Base-by-base conservation (phyloP, 2,329 filamentous ascomycete genomes). In the Mycosphaerella arachidis region DNA sequence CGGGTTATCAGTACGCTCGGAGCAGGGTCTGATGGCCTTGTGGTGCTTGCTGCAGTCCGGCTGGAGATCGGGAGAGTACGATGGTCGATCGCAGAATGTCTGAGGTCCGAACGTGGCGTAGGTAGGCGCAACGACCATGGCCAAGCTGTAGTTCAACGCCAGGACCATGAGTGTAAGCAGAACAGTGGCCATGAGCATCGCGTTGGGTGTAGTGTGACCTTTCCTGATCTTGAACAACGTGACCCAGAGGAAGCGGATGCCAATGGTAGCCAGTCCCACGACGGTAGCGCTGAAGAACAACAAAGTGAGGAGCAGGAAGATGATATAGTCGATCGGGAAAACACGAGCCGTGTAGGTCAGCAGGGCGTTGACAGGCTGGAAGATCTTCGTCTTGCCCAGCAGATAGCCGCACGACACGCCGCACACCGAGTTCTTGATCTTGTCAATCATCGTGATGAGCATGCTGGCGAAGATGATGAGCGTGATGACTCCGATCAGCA, bases 231-330 rank as follows among this genome's bases (percentile, higher is more conserved):
- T 87, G 82, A 97, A 97, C 70, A 99, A 86, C 60, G 85, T 88
- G 68, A 99, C 82, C 94, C 94, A 99, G 55, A 99, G 84, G 81
- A 99, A 96, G 66, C 94, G 90, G 69, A 99, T 96, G 50, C 94
- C 94, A 59, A 97, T 84, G 1, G 86, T 84, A 3, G 92, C 90
- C 56, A 97, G 86, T 16, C 94, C 94, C 1, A 91, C 85, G 55
- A 99, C 87, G 9, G 92, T 92, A 70, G 90, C 89, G 76, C 84
- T 87, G 78, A 99, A 97, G 74, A 99, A 87, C 67, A 97, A 85
- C 1, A 97, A 78, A 0, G 95, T 85, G 8, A 99, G 78, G 1
- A 96, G 78, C 0, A 91, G 85, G 82, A 96, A 95, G 55, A 99
- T 82, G 33, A 94, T 78, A 73, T 97, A 97, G 78, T 99, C 94